Evolutionary conservation across 495 filamentous ascomycete genomes (phyloP).

Genomic region (Achaetomiella virescens): DNA sequence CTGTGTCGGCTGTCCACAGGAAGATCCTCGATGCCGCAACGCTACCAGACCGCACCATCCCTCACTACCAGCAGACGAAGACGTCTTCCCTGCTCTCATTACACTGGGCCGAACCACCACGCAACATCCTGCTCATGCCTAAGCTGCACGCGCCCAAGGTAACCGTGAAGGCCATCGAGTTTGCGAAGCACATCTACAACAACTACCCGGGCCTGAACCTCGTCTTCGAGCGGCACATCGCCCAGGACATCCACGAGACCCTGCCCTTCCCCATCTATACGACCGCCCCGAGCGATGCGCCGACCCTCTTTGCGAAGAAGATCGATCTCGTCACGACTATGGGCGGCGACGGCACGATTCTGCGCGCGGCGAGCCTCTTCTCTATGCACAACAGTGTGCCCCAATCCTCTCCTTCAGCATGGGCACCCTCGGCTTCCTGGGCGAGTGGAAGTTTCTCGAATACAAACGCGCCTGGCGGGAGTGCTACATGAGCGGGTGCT

Average conservation of each 20-base stretch:
- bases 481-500: slow-evolving; percentile 85
- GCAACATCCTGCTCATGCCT: slow-evolving; percentile 84
- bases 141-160: slow-evolving; percentile 71
- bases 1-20: slow-evolving; percentile 31
- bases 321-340: slow-evolving; percentile 82
- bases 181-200: slow-evolving; percentile 70
- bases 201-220: slow-evolving; percentile 78
- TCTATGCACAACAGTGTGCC: slow-evolving; percentile 74
- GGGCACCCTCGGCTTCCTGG: slow-evolving; percentile 90
- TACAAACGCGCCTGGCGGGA: slow-evolving; percentile 86
- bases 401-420: slow-evolving; percentile 95
- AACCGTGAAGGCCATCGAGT: slow-evolving; percentile 65
- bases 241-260: slow-evolving; percentile 62
- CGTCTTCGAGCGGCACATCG: slow-evolving; percentile 73
- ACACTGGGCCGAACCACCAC: slow-evolving; percentile 79
- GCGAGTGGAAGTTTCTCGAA: slow-evolving; percentile 92
- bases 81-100: slow-evolving; percentile 65
- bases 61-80: slow-evolving; percentile 42
- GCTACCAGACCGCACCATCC: slow-evolving; percentile 49
- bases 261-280: slow-evolving; percentile 77
- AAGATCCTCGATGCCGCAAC: slow-evolving; percentile 45
- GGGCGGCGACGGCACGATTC: slow-evolving; percentile 91
- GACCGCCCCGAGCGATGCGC: slow-evolving; percentile 31
- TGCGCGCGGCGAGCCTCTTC: slow-evolving; percentile 87
- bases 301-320: slow-evolving; percentile 50